phyloP scores from a whole-genome alignment of 441 rosid genomes.

The Erysimum cheiri region DNA sequence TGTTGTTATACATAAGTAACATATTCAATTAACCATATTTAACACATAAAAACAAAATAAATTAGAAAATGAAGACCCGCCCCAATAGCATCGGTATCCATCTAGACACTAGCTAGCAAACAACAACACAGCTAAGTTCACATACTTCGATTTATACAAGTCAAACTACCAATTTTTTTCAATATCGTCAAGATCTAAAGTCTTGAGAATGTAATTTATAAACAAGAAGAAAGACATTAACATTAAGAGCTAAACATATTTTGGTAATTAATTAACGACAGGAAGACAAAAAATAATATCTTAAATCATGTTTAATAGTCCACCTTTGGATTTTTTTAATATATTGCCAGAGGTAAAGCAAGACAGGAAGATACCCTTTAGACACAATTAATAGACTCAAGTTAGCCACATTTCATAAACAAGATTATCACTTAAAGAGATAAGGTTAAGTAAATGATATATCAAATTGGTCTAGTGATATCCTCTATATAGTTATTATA shows the following conservation, averaged over 20 bases:
- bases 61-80: too few relatives aligned
- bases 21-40: too few relatives aligned
- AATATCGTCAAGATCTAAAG: slow-evolving; percentile 2
- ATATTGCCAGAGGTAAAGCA: slow-evolving; percentile 32
- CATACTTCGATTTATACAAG: not conserved
- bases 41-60: too few relatives aligned
- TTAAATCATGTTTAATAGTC: not conserved
- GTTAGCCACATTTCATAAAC: slow-evolving; percentile 14
- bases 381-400: slow-evolving; percentile 17
- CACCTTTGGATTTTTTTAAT: not conserved
- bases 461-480: slow-evolving; percentile 11
- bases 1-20: too few relatives aligned
- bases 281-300: not conserved
- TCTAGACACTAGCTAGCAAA: not conserved
- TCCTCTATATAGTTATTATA: not conserved
- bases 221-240: not conserved
- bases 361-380: slow-evolving; percentile 31
- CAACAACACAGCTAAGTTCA: slow-evolving; percentile 1
- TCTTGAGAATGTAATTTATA: not conserved
- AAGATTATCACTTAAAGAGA: slow-evolving; percentile 20
- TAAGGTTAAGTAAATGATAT: not conserved
- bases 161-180: not conserved
- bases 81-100: not conserved
- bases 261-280: not conserved
- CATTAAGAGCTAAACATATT: not conserved